These are phyloP conservation scores for Solanum stenotomum DNA, from an alignment of 257 asterid species.

Conservation along the genomic window DNA sequence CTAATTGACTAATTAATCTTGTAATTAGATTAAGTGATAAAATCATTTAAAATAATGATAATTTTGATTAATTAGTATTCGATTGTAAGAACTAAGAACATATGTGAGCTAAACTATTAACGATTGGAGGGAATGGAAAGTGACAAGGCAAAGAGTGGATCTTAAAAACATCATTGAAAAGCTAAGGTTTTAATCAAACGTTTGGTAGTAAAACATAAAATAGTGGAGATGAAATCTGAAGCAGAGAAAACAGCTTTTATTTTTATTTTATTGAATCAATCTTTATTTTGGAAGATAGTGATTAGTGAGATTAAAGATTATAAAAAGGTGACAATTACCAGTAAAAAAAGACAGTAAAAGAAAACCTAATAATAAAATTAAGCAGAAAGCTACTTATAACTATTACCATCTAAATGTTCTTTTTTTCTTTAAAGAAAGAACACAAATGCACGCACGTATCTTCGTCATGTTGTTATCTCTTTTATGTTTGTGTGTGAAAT, in stretches of 20 bases:
- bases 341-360: background rate
- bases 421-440: background rate
- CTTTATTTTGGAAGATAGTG: slow-evolving; percentile 37
- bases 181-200: slow-evolving; percentile 7
- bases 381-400: background rate
- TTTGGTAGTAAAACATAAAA: slow-evolving; percentile 8
- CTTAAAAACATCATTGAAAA: slow-evolving; percentile 11
- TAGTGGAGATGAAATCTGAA: slow-evolving; percentile 18
- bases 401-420: background rate
- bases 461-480: background rate
- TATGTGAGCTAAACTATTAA: background rate
- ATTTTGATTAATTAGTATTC: too few species aligned
- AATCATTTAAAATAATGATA: too few species aligned
- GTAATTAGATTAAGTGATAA: too few species aligned
- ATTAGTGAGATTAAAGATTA: slow-evolving; percentile 12
- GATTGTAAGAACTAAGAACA: too few species aligned
- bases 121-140: background rate
- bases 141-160: background rate
- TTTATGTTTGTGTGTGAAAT: background rate
- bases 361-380: background rate
- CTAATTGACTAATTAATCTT: background rate
- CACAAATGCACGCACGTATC: background rate
- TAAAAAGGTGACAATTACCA: slow-evolving; percentile 17
- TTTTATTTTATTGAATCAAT: slow-evolving; percentile 22
- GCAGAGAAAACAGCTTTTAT: slow-evolving; percentile 32